These are phyloP conservation scores for Dryadomyces quercus-mongolicae DNA, from an alignment of 2,329 filamentous ascomycete species.

Conservation along the genomic window DNA sequence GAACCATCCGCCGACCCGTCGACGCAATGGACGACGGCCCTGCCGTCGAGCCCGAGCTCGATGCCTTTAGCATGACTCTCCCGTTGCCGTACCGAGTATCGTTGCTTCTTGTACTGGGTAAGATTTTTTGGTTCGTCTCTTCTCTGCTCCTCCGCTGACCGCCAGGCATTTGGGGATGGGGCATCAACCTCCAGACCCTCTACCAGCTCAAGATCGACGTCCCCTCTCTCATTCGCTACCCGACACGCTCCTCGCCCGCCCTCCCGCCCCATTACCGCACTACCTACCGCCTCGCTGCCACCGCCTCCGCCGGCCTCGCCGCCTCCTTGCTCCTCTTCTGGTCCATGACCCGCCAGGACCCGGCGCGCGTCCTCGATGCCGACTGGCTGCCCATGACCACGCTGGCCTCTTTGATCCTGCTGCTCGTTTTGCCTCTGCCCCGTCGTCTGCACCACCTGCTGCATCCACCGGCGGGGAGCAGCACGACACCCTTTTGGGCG, in stretches of 20 bases:
- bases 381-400: conserved; percentile 81
- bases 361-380: conserved; percentile 59
- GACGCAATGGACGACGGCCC: conserved; percentile 59
- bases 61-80: conserved; percentile 76
- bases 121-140: conserved; percentile 11
- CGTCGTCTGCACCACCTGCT: conserved; percentile 4
- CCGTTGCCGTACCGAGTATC: conserved; percentile 85
- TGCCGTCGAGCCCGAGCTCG: conserved; percentile 57
- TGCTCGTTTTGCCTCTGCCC: conserved; percentile 54
- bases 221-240: conserved; percentile 76
- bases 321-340: conserved; percentile 74
- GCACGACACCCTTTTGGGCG: background rate
- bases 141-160: background rate
- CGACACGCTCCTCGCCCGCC: conserved; percentile 55
- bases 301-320: conserved; percentile 59
- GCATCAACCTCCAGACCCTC: conserved; percentile 80
- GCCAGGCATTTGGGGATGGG: conserved; percentile 65
- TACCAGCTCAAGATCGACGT: conserved; percentile 73
- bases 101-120: conserved; percentile 75
- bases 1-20: background rate
- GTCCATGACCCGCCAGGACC: conserved; percentile 60
- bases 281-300: conserved; percentile 72
- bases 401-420: conserved; percentile 57
- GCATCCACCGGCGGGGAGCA: background rate
- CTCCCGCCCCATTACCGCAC: conserved; percentile 68